These are phyloP conservation scores for Populus pruinosa DNA, from an alignment of 345 rosid genomes.

Conservation along the genomic window DNA sequence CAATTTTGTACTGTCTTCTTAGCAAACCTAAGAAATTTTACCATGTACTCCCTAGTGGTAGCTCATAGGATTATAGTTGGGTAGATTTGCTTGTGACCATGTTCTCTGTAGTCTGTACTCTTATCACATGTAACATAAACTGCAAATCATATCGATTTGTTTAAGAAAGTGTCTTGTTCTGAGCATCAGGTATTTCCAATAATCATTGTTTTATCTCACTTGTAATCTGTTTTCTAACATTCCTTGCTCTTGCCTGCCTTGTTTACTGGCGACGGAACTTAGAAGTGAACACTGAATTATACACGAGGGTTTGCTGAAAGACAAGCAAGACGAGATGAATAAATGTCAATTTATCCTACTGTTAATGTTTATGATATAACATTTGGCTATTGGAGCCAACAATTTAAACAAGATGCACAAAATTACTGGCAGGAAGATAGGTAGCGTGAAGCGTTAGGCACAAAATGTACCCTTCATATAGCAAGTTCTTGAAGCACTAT, in stretches of 20 bases:
- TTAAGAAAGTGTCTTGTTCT: not conserved
- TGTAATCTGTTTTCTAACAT: not conserved
- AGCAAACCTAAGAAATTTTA: constrained; percentile 1
- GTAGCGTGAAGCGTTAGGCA: not conserved
- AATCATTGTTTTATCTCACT: not conserved
- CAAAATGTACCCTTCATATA: not conserved
- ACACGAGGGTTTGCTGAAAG: not conserved
- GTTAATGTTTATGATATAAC: not conserved
- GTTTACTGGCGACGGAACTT: not conserved
- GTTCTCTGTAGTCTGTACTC: constrained; percentile 4
- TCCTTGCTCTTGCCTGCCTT: not conserved
- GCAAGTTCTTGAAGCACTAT: not conserved
- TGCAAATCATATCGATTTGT: constrained; percentile 11
- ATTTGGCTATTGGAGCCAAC: not conserved
- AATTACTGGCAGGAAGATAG: not conserved
- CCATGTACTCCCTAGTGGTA: constrained; percentile 7
- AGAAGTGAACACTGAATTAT: too few relatives aligned
- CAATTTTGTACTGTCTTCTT: constrained; percentile 39
- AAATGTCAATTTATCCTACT: too few relatives aligned
- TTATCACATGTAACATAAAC: constrained; percentile 32
- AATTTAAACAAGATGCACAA: not conserved
- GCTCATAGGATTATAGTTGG: constrained; percentile 3
- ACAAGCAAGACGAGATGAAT: not conserved
- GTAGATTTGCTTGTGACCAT: constrained; percentile 4
- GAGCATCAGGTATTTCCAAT: not conserved